Evolutionary conservation across 257 asterid genomes (phyloP).

Genomic region (Jacaranda copaia): DNA sequence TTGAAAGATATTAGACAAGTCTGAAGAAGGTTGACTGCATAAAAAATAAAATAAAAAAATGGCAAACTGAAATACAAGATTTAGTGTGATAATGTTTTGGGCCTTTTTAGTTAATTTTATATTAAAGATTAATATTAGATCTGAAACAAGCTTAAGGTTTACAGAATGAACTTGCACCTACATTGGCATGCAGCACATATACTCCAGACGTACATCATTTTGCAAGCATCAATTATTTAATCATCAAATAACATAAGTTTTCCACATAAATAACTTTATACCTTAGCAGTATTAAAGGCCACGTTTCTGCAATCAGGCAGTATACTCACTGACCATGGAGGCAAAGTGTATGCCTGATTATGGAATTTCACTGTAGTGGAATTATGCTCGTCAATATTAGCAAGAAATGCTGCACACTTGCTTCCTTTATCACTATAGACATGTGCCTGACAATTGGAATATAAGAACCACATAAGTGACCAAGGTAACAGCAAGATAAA

Average conservation of each 20-base stretch:
- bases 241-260: conserved; percentile 6
- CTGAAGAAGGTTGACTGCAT: conserved; percentile 3
- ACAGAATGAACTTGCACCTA: conserved; percentile 26
- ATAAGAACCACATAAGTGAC: conserved; percentile 27
- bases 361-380: conserved; percentile 68
- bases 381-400: conserved; percentile 82
- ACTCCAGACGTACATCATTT: not conserved
- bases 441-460: conserved; percentile 68
- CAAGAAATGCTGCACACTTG: conserved; percentile 87
- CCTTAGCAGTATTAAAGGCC: conserved; percentile 91
- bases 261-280: conserved; percentile 33
- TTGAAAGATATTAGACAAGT: conserved; percentile 13
- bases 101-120: not conserved
- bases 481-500: conserved; percentile 7
- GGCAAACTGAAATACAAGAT: not conserved
- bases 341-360: conserved; percentile 66
- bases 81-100: not conserved
- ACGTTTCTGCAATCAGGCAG: conserved; percentile 82
- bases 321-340: conserved; percentile 95
- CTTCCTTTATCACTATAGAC: conserved; percentile 61
- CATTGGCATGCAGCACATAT: conserved; percentile 25
- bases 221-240: not conserved
- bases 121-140: too few species aligned
- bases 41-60: not conserved
- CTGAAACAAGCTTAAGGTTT: conserved; percentile 18